These are phyloP conservation scores for Zasmidium angulare DNA, from an alignment of 2,329 filamentous ascomycete genomes.

Conservation along the genomic window DNA sequence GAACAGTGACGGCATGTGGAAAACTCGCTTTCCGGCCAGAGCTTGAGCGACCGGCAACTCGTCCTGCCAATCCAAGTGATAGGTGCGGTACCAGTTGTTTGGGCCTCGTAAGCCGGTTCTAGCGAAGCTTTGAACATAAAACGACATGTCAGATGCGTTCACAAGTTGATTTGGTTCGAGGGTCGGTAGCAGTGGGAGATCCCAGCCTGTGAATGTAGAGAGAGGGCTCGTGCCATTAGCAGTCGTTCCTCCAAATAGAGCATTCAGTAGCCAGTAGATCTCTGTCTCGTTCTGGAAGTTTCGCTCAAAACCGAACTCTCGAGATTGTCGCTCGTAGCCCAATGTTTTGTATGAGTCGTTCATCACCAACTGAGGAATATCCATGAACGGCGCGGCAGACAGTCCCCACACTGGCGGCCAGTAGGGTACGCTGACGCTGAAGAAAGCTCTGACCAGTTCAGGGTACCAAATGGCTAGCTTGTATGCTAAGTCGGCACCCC, in stretches of 20 bases:
- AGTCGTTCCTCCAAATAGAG: not conserved
- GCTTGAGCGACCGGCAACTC: not conserved
- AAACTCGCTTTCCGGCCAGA: not conserved
- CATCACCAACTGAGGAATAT: not conserved
- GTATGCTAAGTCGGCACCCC: slow-evolving; percentile 75
- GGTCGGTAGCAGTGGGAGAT: not conserved
- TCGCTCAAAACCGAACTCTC: slow-evolving; percentile 5
- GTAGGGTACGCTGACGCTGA: slow-evolving; percentile 78
- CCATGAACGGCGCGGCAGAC: slow-evolving; percentile 5
- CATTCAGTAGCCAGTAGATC: not conserved
- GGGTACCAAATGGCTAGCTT: slow-evolving; percentile 70
- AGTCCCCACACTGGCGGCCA: slow-evolving; percentile 9
- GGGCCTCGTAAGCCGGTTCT: slow-evolving; percentile 1
- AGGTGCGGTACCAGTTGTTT: slow-evolving; percentile 4
- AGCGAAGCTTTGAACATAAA: not conserved
- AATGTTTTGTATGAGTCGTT: not conserved
- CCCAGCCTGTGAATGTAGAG: not conserved
- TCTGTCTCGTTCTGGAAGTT: slow-evolving; percentile 1
- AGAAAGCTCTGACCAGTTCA: slow-evolving; percentile 67
- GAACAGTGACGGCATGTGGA: not conserved
- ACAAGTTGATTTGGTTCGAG: not conserved
- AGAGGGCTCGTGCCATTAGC: not conserved
- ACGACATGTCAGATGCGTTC: not conserved
- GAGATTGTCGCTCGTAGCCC: slow-evolving; percentile 4
- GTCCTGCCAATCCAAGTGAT: slow-evolving; percentile 4